These are phyloP conservation scores for Lachnellula suecica DNA, from an alignment of 2,329 filamentous ascomycete genomes.

Conservation along the genomic window DNA sequence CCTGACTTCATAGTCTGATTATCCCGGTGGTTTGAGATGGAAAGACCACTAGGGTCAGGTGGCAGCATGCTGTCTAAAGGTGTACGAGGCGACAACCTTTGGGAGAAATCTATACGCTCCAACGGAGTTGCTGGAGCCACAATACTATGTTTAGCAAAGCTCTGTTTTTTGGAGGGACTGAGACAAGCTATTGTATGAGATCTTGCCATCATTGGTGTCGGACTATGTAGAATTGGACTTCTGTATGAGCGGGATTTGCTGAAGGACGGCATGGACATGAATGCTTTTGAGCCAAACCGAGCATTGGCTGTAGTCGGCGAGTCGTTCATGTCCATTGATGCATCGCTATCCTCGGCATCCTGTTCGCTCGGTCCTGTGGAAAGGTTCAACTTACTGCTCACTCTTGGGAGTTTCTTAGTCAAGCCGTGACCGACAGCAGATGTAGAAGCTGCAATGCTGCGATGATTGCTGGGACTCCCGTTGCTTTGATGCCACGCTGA, in stretches of 20 bases:
- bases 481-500: slow-evolving; percentile 18
- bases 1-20: slow-evolving; percentile 18
- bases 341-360: slow-evolving; percentile 29
- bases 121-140: slow-evolving; percentile 61
- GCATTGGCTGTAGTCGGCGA: slow-evolving; percentile 35
- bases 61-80: slow-evolving; percentile 74
- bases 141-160: slow-evolving; percentile 52
- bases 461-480: slow-evolving; percentile 31
- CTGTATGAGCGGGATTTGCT: slow-evolving; percentile 36
- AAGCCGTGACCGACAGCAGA: slow-evolving; percentile 27
- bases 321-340: slow-evolving; percentile 29
- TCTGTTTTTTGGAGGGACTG: slow-evolving; percentile 37
- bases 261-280: slow-evolving; percentile 40
- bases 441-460: slow-evolving; percentile 24
- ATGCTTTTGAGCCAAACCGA: slow-evolving; percentile 31
- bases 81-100: slow-evolving; percentile 65
- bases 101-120: slow-evolving; percentile 51
- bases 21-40: slow-evolving; percentile 66
- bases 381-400: slow-evolving; percentile 36
- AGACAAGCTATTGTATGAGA: slow-evolving; percentile 31
- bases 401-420: slow-evolving; percentile 28
- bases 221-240: slow-evolving; percentile 28
- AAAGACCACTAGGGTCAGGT: slow-evolving; percentile 78
- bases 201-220: slow-evolving; percentile 25
- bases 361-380: slow-evolving; percentile 27